Evolutionary conservation across 192 early-diverging fungal genomes (phyloP), one percentile per base, ranked within the genome.

Genomic region (Phlyctochytrium arcticum): DNA sequence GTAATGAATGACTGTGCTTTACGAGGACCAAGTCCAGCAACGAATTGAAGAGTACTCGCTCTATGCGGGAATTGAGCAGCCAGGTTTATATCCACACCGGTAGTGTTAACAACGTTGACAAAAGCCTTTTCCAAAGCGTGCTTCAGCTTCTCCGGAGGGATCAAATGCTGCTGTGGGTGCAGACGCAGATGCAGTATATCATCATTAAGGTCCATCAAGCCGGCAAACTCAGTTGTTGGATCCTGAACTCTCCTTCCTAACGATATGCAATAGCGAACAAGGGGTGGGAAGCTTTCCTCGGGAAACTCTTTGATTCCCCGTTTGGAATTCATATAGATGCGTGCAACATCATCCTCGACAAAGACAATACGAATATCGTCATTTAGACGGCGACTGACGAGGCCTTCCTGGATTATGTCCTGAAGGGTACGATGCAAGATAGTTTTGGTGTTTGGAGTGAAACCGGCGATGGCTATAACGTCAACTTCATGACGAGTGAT

Each of bases 41-140:
- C 90, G 60, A 92, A 98, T 58, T 90, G 89, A 29, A 99, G 77
- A n/a, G 86, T 78, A 23, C 78, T 66, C 0, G 85, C 75, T 57
- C 80, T 75, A 63, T 97, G 91, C 23, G 85, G 74, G 10, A 81
- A 78, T 15, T 75, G 67, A 0, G 88, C 81, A 0, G 88, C 89
- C 5, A 74, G 81, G 67, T 97, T 98, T 47, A 99, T 87, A 74
- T 96, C 92, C 21, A 99, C 90, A 55, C 96, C 96, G 47, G 74
- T 72, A 32, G 70, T 69, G 58, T 90, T 92, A 19, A 96, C 86
- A 6, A 93, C 84, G 64, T 94, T 92, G 37, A 98, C 88, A 23
- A 94, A 77, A 0, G 93, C 90, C 26, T 93, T 88, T 74, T 99
- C 91, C 10, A 95, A 67, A 2, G 82, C 76, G 21, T 75, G 60